Conservation (phyloP, 768 basidiomycete species). For the Psilocybe subaeruginosa region DNA sequence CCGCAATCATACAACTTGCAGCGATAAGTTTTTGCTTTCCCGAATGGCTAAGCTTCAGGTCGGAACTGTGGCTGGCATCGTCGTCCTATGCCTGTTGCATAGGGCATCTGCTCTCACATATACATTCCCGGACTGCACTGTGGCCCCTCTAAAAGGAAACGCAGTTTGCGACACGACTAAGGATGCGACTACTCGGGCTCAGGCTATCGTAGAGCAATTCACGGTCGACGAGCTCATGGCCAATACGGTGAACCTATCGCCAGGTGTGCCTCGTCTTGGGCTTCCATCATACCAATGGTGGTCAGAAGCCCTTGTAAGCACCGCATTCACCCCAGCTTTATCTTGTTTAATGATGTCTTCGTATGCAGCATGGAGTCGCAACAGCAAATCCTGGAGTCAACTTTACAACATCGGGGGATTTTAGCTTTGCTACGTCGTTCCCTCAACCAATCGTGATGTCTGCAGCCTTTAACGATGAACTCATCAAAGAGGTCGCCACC, state of each 20-base stretch:
- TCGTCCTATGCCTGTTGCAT: slow-evolving; percentile 16
- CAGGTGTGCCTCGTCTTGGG: slow-evolving; percentile 58
- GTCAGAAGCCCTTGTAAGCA: slow-evolving; percentile 56
- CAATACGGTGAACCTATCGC: slow-evolving; percentile 52
- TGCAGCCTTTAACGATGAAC: slow-evolving; percentile 56
- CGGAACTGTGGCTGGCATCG: slow-evolving; percentile 8
- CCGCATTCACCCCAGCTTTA: slow-evolving; percentile 2
- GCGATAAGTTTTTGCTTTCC: not conserved
- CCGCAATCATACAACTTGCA: not conserved
- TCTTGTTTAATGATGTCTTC: not conserved
- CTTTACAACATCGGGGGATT: slow-evolving; percentile 51
- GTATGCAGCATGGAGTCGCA: slow-evolving; percentile 55
- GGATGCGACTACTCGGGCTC: slow-evolving; percentile 47
- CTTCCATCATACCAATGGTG: slow-evolving; percentile 63
- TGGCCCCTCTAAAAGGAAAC: slow-evolving; percentile 46
- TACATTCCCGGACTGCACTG: slow-evolving; percentile 52
- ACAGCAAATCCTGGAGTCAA: slow-evolving; percentile 48
- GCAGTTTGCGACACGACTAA: slow-evolving; percentile 50
- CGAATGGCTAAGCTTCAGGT: slow-evolving; percentile 16
- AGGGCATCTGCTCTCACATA: slow-evolving; percentile 23
- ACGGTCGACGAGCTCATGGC: slow-evolving; percentile 52
- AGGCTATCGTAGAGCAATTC: slow-evolving; percentile 51
- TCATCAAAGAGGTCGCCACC: slow-evolving; percentile 51
- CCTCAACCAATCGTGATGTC: slow-evolving; percentile 58
- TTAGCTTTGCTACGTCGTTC: slow-evolving; percentile 62